Evolutionary conservation across 805 yeast species (phyloP).

Genomic region (Ogataea degrootiae): DNA sequence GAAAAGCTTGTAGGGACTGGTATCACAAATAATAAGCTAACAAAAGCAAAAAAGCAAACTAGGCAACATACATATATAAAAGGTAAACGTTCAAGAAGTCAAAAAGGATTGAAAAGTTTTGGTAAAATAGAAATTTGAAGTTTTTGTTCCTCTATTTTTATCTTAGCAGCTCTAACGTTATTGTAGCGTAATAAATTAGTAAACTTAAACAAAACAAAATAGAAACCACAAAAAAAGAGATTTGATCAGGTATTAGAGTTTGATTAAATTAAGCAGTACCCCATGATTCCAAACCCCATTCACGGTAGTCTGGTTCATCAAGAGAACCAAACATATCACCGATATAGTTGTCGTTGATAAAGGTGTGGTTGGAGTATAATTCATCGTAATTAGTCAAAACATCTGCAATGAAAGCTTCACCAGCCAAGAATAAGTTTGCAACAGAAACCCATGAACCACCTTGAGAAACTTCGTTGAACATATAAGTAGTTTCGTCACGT

Average conservation of each 20-base stretch:
- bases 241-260: not conserved
- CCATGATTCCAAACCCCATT: constrained; percentile 21
- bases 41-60: not conserved
- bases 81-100: constrained; percentile 10
- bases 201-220: not conserved
- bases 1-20: not conserved
- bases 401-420: constrained; percentile 50
- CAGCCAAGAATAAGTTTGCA: constrained; percentile 49
- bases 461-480: constrained; percentile 44
- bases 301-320: constrained; percentile 32
- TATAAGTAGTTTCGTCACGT: constrained; percentile 41
- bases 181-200: not conserved
- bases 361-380: constrained; percentile 29
- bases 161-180: no score
- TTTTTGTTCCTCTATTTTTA: not conserved
- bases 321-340: constrained; percentile 59
- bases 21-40: not conserved
- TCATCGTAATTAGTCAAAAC: constrained; percentile 44
- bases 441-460: constrained; percentile 50
- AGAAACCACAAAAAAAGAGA: not conserved
- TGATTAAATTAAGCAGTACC: constrained; percentile 8
- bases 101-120: not conserved
- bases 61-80: not conserved
- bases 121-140: not conserved
- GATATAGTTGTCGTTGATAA: constrained; percentile 41